Evolutionary conservation across 345 rosid genomes (phyloP), one percentile per base, ranked within the genome.

Genomic region (Brassica juncea): DNA sequence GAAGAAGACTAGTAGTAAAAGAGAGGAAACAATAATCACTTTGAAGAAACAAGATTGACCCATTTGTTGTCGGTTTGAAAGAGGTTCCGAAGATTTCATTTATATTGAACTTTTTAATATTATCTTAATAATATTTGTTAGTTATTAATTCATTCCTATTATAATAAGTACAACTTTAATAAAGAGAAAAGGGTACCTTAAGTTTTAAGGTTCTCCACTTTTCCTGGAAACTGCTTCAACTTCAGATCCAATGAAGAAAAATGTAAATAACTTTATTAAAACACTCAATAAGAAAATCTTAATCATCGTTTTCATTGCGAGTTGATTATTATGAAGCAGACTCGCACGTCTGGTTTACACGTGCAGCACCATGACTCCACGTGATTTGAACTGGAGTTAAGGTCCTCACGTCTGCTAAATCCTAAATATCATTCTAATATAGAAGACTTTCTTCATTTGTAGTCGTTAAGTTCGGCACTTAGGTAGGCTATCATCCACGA

Each of bases 191-290:
- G 27, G 47, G 60, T 62, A 62, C 34, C 75, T 74, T 68, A 49
- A 68, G 37, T 69, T 80, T 80, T 75, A 80, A 80, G 79, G 54
- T 12, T 80, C 15, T 59, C 78, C 63, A 79, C 73, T 68, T 79
- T 80, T 63, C 82, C 82, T 80, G 79, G 82, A 80, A 80, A 80
- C 66, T 74, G 70, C 78, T 62, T 68, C 69, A 79, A 68, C 73
- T 72, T 79, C 82, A 80, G 82, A 80, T 80, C 82, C 79, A 80
- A 80, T 69, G 82, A 74, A 49, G 74, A 68, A 61, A 68, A 0
- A 67, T 73, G 25, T 44, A 19, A 19, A 14, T 68, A 10, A 2
- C 1, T 68, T 49, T 1, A 52, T 68, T 23, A 54, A 39, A 25
- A 37, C 6, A 65, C 21, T 12, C 5, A 37, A 71, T 52, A 47